Evolutionary conservation across 805 yeast genomes (phyloP).

Genomic region (Suhomyces sp.): DNA sequence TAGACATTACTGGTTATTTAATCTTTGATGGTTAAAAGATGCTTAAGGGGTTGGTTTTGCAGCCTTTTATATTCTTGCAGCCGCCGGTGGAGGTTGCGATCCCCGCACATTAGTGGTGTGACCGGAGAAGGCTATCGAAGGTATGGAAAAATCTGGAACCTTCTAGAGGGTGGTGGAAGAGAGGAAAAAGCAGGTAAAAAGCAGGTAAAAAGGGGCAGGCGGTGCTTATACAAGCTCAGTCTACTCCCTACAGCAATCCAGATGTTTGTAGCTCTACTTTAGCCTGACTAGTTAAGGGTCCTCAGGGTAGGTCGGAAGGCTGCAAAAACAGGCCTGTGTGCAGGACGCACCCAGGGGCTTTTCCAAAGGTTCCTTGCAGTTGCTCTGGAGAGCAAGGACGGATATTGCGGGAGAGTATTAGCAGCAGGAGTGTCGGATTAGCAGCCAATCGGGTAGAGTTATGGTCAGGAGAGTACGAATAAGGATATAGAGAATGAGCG

Average conservation of each 20-base stretch:
- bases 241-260: background rate
- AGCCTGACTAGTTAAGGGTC: background rate
- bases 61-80: conserved; percentile 5
- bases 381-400: background rate
- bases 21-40: background rate
- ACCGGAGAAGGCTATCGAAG: background rate
- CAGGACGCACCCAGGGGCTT: background rate
- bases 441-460: too few relatives aligned
- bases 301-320: background rate
- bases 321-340: background rate
- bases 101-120: conserved; percentile 5
- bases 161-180: conserved; percentile 2
- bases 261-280: background rate
- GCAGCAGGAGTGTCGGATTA: too few relatives aligned
- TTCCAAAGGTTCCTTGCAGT: background rate
- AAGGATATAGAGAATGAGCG: too few relatives aligned
- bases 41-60: background rate
- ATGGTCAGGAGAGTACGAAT: too few relatives aligned
- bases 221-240: background rate
- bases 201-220: background rate
- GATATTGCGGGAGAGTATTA: too few relatives aligned
- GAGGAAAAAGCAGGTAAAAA: background rate
- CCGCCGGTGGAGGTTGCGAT: conserved; percentile 1
- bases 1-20: conserved; percentile 12
- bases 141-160: conserved; percentile 2